A percentile compares a stretch with the other conserved stretches of the same genome.
Conservation (phyloP, 202 grass and related monocot species). For the Panicum virgatum region DNA sequence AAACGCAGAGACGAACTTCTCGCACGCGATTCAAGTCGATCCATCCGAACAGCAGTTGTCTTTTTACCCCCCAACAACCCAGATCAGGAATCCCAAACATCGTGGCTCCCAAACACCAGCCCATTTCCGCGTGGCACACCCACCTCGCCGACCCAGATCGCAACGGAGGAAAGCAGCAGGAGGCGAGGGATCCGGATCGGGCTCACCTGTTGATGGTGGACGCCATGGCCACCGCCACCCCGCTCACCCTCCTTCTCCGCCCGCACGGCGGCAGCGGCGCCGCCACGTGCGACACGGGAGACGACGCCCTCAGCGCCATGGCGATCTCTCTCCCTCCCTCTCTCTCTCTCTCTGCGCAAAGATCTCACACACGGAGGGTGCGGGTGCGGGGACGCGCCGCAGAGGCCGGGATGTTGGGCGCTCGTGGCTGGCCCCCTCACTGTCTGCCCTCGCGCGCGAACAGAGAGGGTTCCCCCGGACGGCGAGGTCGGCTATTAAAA, state of each 20-base stretch:
- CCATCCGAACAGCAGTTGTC: background rate
- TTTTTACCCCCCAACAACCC: background rate
- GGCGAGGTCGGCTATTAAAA: constrained; percentile 42
- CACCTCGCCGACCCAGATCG: constrained; percentile 6
- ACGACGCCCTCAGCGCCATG: constrained; percentile 52
- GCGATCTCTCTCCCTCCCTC: background rate
- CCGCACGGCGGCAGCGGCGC: constrained; percentile 1
- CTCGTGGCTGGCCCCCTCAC: constrained; percentile 8
- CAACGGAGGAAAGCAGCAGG: background rate
- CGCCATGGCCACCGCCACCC: constrained; percentile 53
- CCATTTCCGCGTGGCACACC: background rate
- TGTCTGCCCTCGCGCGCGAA: background rate
- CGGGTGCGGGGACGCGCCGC: no score
- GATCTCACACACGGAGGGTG: constrained; percentile 14
- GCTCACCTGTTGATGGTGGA: constrained; percentile 60
- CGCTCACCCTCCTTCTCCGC: constrained; percentile 37
- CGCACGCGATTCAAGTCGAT: constrained; percentile 20
- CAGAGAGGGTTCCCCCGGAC: background rate
- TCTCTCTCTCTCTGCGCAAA: background rate
- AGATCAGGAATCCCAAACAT: constrained; percentile 52
- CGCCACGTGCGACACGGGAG: constrained; percentile 35
- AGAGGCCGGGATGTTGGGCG: constrained; percentile 30
- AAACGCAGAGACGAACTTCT: background rate
- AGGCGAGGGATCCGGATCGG: constrained; percentile 3
- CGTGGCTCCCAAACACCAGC: background rate